These are phyloP conservation scores for Zoysia matrella DNA, from an alignment of 202 grass and related monocot genomes.

Conservation along the genomic window DNA sequence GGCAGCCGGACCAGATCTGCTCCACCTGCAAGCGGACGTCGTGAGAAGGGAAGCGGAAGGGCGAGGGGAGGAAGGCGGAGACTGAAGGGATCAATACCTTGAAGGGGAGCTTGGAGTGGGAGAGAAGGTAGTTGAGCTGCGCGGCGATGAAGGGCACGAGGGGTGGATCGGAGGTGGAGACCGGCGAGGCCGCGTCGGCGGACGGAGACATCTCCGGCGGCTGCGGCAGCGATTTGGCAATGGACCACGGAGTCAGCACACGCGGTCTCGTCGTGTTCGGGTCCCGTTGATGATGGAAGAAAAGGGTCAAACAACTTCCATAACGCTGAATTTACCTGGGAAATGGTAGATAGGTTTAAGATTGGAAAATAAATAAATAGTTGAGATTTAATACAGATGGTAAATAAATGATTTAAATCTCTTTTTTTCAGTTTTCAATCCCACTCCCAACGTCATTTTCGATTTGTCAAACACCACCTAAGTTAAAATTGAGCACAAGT, in stretches of 20 bases:
- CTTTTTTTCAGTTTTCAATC: no score
- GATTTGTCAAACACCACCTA: no score
- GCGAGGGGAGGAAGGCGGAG: background rate
- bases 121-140: slow-evolving; percentile 83
- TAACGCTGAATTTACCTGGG: background rate
- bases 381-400: no score
- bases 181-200: slow-evolving; percentile 32
- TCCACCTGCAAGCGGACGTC: slow-evolving; percentile 53
- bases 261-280: background rate
- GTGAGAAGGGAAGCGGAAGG: background rate
- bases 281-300: background rate
- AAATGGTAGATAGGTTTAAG: no score
- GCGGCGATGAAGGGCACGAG: slow-evolving; percentile 63
- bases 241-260: background rate
- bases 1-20: slow-evolving; percentile 81
- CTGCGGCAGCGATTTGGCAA: slow-evolving; percentile 20
- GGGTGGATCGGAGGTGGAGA: slow-evolving; percentile 39
- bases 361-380: no score
- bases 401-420: no score
- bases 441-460: no score
- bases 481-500: no score
- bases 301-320: background rate
- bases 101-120: slow-evolving; percentile 67
- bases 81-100: slow-evolving; percentile 44
- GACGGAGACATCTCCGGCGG: slow-evolving; percentile 53